Conservation (phyloP, 2,329 filamentous ascomycete genomes). For the Capronia epimyces region DNA sequence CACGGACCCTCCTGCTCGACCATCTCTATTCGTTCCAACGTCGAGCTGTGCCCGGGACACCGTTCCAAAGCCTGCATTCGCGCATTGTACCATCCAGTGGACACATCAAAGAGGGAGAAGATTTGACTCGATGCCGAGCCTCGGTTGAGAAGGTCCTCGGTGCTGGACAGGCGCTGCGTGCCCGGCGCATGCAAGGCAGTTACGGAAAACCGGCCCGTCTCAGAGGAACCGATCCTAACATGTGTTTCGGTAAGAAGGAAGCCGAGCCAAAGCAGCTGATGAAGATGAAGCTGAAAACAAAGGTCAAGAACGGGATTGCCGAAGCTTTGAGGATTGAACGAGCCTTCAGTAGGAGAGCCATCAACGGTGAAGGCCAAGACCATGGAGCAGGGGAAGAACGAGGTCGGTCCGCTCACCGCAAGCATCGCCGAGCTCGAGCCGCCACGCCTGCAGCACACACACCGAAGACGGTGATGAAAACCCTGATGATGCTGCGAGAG, state of each 20-base stretch:
- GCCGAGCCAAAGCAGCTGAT: slow-evolving; percentile 1
- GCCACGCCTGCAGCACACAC: neutral
- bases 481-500: slow-evolving; percentile 4
- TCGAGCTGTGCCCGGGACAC: neutral
- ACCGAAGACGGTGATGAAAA: neutral
- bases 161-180: neutral
- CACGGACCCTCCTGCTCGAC: slow-evolving; percentile 5
- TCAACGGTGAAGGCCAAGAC: neutral
- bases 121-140: slow-evolving; percentile 3
- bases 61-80: slow-evolving; percentile 3
- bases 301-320: slow-evolving; percentile 1
- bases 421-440: neutral
- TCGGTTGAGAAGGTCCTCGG: neutral
- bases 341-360: neutral
- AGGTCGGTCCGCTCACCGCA: neutral
- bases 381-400: neutral
- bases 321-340: slow-evolving; percentile 2
- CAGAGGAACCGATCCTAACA: neutral
- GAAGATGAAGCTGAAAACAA: neutral
- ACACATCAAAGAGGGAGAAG: slow-evolving; percentile 6
- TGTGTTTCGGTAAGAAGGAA: neutral
- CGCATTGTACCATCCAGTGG: slow-evolving; percentile 1
- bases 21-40: neutral
- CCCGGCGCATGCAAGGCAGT: slow-evolving; percentile 1
- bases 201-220: slow-evolving; percentile 1